Percentiles rank a stretch among this genome's conserved stretches.
Conservation (phyloP, 495 filamentous ascomycete species). For the Bathelium albidoporum region DNA sequence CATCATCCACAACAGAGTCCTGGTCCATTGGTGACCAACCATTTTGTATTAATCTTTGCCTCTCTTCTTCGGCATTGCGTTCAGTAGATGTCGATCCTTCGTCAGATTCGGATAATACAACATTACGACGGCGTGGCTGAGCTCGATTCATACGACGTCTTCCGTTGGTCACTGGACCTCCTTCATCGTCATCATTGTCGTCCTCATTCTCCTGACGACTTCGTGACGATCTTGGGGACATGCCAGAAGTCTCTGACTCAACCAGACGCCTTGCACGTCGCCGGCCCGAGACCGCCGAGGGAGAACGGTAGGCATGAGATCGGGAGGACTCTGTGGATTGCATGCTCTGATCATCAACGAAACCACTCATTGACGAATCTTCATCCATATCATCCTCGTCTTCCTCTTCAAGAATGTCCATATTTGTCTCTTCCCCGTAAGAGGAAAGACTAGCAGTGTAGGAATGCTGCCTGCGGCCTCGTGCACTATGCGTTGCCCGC, state of each 20-base stretch:
- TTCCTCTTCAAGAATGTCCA: slow-evolving; percentile 28
- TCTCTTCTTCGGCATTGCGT: slow-evolving; percentile 8
- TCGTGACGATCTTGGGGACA: background rate
- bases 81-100: slow-evolving; percentile 12
- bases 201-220: background rate
- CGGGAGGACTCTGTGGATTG: background rate
- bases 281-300: background rate
- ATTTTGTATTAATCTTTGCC: background rate
- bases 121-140: background rate
- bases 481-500: slow-evolving; percentile 21
- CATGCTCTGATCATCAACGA: slow-evolving; percentile 22
- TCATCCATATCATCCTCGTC: slow-evolving; percentile 24
- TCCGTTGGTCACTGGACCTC: background rate
- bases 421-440: slow-evolving; percentile 16
- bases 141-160: background rate
- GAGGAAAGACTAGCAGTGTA: slow-evolving; percentile 23
- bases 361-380: slow-evolving; percentile 27
- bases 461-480: slow-evolving; percentile 21
- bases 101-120: slow-evolving; percentile 13
- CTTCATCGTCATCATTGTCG: slow-evolving; percentile 15
- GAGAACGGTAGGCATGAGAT: background rate
- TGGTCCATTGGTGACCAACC: slow-evolving; percentile 10
- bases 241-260: background rate
- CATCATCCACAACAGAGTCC: slow-evolving; percentile 9
- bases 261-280: background rate